A percentile compares a stretch with the other conserved stretches of the same genome.
Conservation (phyloP, 257 asterid species). For the Nicotiana benthamiana region DNA sequence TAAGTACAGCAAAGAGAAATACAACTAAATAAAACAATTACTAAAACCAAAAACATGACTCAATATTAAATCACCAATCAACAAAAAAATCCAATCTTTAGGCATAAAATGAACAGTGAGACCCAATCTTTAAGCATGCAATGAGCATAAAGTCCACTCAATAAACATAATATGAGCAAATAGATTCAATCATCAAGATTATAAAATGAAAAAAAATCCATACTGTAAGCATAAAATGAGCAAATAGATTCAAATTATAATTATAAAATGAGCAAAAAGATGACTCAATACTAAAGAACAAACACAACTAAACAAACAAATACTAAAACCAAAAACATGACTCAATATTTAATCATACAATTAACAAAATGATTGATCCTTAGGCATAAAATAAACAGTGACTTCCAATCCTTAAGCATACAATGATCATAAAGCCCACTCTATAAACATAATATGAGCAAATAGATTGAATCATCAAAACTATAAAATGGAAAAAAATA, state of each 20-base stretch:
- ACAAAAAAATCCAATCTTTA: neutral
- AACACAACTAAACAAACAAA: too few species aligned
- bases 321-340: too few species aligned
- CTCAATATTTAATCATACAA: too few species aligned
- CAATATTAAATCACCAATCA: too few species aligned
- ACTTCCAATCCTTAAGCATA: neutral
- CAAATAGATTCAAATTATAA: neutral
- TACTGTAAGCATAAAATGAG: neutral
- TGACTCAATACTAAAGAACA: too few species aligned
- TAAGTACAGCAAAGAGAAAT: too few species aligned
- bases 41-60: too few species aligned
- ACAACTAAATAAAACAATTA: too few species aligned
- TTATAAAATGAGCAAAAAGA: neutral
- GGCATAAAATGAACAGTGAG: neutral
- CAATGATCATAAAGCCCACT: neutral
- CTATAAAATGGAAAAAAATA: neutral
- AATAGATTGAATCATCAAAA: neutral
- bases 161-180: neutral
- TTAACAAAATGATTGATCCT: neutral
- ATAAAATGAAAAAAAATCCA: neutral
- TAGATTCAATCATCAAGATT: neutral
- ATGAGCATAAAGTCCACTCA: neutral
- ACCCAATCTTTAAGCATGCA: neutral
- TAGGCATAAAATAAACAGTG: neutral
- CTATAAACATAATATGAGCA: neutral